Evolutionary conservation across 768 basidiomycete genomes (phyloP).

Genomic region (Boletus huronensis): DNA sequence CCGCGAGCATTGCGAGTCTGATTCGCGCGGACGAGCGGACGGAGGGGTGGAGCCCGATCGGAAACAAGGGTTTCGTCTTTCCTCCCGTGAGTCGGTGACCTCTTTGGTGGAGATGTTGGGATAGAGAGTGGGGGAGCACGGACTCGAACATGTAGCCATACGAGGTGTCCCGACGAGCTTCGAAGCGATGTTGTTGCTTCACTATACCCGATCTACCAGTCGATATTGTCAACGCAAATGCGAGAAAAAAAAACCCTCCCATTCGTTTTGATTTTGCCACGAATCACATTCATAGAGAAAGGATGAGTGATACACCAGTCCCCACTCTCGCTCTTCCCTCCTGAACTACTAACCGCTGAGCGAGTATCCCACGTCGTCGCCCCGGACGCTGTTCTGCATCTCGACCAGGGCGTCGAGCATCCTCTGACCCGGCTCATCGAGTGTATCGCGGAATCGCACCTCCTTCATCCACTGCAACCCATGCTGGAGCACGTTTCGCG

Average conservation of each 20-base stretch:
- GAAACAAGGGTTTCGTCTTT: constrained; percentile 50
- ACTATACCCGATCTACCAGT: constrained; percentile 11
- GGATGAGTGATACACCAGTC: background rate
- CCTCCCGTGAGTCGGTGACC: constrained; percentile 36
- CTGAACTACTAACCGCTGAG: constrained; percentile 36
- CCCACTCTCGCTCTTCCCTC: too few relatives aligned
- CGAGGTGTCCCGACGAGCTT: background rate
- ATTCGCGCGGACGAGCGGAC: constrained; percentile 72
- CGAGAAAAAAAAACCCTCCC: background rate
- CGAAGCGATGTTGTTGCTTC: background rate
- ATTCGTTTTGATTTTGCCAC: background rate
- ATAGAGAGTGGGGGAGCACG: too few relatives aligned
- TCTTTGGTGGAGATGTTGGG: background rate
- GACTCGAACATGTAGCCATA: background rate
- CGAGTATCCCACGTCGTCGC: constrained; percentile 52
- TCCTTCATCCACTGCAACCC: constrained; percentile 68
- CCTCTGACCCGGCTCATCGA: constrained; percentile 43
- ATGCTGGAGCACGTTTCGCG: constrained; percentile 74
- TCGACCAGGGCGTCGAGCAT: constrained; percentile 60
- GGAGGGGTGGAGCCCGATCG: constrained; percentile 79
- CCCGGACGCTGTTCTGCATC: constrained; percentile 44
- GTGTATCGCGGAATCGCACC: constrained; percentile 40
- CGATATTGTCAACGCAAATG: background rate
- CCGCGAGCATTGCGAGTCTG: constrained; percentile 80
- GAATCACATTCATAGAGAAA: too few relatives aligned